A percentile compares a stretch with the other conserved stretches of the same genome.
Evolutionary conservation across 495 filamentous ascomycete species (phyloP).

Genomic region (Tuber indicum): DNA sequence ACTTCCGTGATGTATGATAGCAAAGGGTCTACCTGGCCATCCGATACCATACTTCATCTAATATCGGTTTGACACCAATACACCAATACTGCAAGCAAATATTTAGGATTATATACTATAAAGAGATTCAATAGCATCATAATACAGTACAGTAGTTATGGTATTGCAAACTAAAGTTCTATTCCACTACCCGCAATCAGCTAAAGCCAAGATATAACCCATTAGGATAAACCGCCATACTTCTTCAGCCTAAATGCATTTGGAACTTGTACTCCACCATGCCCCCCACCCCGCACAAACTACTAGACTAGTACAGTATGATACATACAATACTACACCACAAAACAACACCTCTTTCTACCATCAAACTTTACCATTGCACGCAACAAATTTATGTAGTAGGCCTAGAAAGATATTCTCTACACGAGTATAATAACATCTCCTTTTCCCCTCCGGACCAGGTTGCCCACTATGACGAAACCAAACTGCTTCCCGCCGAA

Average conservation of each 20-base stretch:
- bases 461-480: background rate
- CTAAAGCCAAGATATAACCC: background rate
- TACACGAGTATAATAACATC: background rate
- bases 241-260: background rate
- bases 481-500: constrained; percentile 4
- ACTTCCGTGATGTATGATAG: no score
- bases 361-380: background rate
- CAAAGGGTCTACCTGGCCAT: background rate
- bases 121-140: background rate
- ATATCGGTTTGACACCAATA: background rate
- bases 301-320: no score
- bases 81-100: background rate
- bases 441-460: background rate
- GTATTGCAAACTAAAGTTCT: background rate
- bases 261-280: background rate
- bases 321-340: no score
- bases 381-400: background rate
- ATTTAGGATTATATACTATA: background rate
- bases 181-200: background rate
- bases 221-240: background rate
- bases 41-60: background rate
- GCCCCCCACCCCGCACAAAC: background rate
- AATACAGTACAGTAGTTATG: background rate
- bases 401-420: background rate
- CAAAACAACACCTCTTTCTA: background rate